A percentile compares a stretch with the other conserved stretches of the same genome.
Conservation (phyloP, 1,284 basidiomycete genomes). For the Anthracocystis walkeri region DNA sequence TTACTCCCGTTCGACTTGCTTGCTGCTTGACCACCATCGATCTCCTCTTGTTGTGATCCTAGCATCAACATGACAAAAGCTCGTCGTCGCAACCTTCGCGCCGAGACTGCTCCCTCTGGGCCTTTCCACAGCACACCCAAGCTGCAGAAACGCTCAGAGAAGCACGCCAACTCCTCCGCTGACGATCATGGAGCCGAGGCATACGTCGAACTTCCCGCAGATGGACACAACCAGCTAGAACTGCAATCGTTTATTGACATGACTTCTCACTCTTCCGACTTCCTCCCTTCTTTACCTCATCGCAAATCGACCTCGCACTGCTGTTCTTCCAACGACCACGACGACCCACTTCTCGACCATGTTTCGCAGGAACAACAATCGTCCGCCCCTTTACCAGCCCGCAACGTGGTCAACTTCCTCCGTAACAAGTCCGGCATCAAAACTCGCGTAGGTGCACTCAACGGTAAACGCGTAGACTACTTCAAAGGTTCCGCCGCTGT, state of each 20-base stretch:
- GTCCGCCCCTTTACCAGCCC: conserved; percentile 54
- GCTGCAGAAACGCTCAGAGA: background rate
- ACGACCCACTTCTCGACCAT: background rate
- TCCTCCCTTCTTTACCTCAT: conserved; percentile 9
- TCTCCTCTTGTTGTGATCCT: background rate
- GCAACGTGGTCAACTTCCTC: conserved; percentile 64
- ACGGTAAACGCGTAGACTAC: conserved; percentile 95
- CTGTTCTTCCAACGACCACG: conserved; percentile 64
- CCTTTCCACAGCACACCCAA: conserved; percentile 1
- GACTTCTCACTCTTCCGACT: conserved; percentile 25
- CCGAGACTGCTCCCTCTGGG: conserved; percentile 1
- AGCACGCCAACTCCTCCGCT: background rate
- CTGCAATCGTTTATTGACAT: conserved; percentile 39
- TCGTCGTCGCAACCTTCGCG: conserved; percentile 37
- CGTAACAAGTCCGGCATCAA: conserved; percentile 80
- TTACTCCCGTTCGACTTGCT: background rate
- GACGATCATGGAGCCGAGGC: background rate
- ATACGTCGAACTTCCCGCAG: conserved; percentile 12
- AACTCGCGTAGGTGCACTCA: conserved; percentile 86
- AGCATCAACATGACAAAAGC: conserved; percentile 29
- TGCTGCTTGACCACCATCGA: conserved; percentile 5
- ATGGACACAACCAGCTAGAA: conserved; percentile 16
- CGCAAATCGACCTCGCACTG: conserved; percentile 46
- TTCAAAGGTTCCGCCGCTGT: conserved; percentile 84
- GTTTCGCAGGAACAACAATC: conserved; percentile 63